phyloP scores from a whole-genome alignment of 2,329 filamentous ascomycete species.

The Colletotrichum higginsianum region DNA sequence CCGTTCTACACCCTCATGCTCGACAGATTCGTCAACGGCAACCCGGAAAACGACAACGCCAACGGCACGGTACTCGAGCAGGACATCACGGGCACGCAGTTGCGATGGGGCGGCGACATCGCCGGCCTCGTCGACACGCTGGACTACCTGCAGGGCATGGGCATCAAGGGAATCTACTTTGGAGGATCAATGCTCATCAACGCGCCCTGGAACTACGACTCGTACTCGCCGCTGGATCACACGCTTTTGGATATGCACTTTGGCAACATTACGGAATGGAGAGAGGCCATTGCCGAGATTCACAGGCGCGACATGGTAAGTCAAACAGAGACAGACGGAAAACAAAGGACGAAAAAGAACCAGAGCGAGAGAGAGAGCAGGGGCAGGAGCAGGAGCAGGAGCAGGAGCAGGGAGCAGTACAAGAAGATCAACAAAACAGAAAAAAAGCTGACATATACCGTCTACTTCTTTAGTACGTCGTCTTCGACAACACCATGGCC shows the following conservation, averaged over 20 bases:
- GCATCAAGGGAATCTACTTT: conserved; percentile 74
- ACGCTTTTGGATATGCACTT: conserved; percentile 76
- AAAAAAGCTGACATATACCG: conserved; percentile 53
- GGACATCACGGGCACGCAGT: conserved; percentile 72
- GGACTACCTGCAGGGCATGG: conserved; percentile 76
- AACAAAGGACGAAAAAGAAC: background rate
- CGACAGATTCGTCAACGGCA: conserved; percentile 75
- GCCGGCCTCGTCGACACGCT: conserved; percentile 72
- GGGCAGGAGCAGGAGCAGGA: no score
- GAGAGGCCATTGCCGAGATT: conserved; percentile 69
- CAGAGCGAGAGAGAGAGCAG: no score
- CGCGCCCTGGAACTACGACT: conserved; percentile 74
- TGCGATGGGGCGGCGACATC: conserved; percentile 76
- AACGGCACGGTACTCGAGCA: conserved; percentile 74
- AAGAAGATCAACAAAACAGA: no score
- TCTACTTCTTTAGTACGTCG: conserved; percentile 75
- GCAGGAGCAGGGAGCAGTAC: no score
- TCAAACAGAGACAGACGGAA: conserved; percentile 57
- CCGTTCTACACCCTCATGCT: conserved; percentile 77
- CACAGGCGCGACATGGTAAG: conserved; percentile 68
- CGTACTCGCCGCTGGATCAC: conserved; percentile 71
- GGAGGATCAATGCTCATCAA: conserved; percentile 76
- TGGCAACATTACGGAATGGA: conserved; percentile 72
- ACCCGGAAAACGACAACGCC: conserved; percentile 74
- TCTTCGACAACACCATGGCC: conserved; percentile 76